phyloP scores from a whole-genome alignment of 2,329 filamentous ascomycete genomes.

The Fusarium tanahbumbuense region DNA sequence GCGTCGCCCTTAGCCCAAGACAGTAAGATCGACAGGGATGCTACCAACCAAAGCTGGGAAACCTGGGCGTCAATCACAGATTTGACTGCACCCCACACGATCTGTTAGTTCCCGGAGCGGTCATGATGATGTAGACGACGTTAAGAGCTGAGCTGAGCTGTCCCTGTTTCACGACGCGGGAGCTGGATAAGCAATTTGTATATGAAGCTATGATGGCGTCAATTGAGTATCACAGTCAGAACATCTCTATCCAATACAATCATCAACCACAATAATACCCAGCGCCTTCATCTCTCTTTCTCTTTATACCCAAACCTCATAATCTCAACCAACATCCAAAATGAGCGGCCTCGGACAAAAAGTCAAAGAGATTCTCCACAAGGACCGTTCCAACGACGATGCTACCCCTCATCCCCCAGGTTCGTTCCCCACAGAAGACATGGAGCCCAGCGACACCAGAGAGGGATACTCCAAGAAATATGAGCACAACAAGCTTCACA shows the following conservation, averaged over 20 bases:
- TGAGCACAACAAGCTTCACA: slow-evolving; percentile 41
- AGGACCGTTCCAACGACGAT: slow-evolving; percentile 16
- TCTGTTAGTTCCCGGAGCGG: slow-evolving; percentile 21
- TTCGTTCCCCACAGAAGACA: slow-evolving; percentile 36
- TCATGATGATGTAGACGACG: slow-evolving; percentile 41
- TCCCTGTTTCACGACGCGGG: slow-evolving; percentile 2
- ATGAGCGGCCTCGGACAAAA: slow-evolving; percentile 30
- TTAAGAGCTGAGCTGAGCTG: background rate
- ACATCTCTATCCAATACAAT: background rate
- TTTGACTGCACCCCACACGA: slow-evolving; percentile 22
- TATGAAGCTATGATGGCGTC: slow-evolving; percentile 17
- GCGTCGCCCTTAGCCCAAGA: slow-evolving; percentile 18
- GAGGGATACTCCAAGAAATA: slow-evolving; percentile 10
- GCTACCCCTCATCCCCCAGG: slow-evolving; percentile 30
- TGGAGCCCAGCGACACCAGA: slow-evolving; percentile 14
- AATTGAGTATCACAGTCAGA: background rate
- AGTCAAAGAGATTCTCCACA: slow-evolving; percentile 27
- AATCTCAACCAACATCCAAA: background rate
- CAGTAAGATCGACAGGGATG: slow-evolving; percentile 29
- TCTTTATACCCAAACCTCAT: background rate
- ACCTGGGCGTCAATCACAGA: slow-evolving; percentile 14
- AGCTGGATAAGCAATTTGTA: background rate
- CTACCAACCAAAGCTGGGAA: slow-evolving; percentile 4
- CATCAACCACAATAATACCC: background rate
- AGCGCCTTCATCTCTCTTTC: background rate